Percentiles rank a stretch among this genome's conserved stretches.
phyloP scores from a whole-genome alignment of 495 filamentous ascomycete species.

The Aspergillus carlsbadensis region DNA sequence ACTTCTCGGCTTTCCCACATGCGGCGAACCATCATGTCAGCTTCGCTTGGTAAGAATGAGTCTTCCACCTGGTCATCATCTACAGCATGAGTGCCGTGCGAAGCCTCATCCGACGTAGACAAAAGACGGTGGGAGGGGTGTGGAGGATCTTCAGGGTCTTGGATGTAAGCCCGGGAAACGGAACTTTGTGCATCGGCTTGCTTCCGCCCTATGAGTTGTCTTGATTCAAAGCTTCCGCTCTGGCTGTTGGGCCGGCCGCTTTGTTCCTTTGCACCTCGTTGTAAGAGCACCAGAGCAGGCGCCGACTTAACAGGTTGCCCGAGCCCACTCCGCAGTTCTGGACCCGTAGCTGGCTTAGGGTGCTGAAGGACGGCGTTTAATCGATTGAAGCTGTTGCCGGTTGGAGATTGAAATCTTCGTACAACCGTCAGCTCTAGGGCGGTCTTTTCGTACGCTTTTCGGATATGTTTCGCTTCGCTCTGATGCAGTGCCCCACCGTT shows the following conservation, averaged over 20 bases:
- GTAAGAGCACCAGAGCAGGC: constrained; percentile 32
- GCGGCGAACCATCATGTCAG: constrained; percentile 46
- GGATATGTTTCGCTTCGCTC: constrained; percentile 41
- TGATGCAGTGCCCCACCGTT: constrained; percentile 32
- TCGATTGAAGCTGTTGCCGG: constrained; percentile 42
- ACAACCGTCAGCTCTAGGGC: constrained; percentile 44
- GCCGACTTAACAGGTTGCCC: constrained; percentile 42
- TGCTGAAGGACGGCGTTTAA: constrained; percentile 30
- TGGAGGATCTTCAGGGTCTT: constrained; percentile 30
- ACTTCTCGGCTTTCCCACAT: constrained; percentile 51
- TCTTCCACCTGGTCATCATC: constrained; percentile 29
- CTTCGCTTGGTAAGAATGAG: constrained; percentile 24
- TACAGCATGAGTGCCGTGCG: constrained; percentile 16
- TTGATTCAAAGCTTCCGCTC: constrained; percentile 25
- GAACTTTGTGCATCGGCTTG: constrained; percentile 25
- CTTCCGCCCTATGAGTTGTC: constrained; percentile 21
- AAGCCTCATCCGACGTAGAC: constrained; percentile 40
- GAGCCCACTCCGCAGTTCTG: constrained; percentile 17
- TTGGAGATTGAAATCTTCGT: constrained; percentile 44
- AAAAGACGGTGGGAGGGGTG: constrained; percentile 42
- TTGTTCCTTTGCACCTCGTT: constrained; percentile 25
- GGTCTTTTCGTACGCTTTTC: constrained; percentile 47
- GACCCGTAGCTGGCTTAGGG: constrained; percentile 18
- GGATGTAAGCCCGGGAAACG: constrained; percentile 32
- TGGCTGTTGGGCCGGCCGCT: constrained; percentile 8